phyloP scores from a whole-genome alignment of 345 rosid genomes.

The Pistacia integerrima region DNA sequence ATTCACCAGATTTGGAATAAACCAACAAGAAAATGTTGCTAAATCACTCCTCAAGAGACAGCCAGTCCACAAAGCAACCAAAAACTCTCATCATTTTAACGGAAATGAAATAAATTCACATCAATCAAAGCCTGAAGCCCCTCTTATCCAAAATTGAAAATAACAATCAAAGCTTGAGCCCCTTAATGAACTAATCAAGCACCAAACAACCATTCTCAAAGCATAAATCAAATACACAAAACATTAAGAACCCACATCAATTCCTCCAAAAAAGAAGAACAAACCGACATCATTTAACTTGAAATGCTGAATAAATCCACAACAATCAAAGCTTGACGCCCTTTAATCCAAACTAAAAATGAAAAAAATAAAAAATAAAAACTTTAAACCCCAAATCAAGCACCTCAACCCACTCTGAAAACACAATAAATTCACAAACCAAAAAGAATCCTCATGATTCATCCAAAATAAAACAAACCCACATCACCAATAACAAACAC shows the following conservation, averaged over 20 bases:
- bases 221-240: too few relatives aligned
- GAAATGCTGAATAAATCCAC: constrained; percentile 9
- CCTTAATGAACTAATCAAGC: too few relatives aligned
- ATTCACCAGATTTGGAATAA: not conserved
- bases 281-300: constrained; percentile 1
- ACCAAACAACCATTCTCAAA: too few relatives aligned
- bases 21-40: not conserved
- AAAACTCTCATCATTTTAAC: constrained; percentile 1
- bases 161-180: too few relatives aligned
- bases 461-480: constrained; percentile 7
- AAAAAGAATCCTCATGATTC: not conserved
- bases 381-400: not conserved
- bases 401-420: not conserved
- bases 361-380: not conserved
- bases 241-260: too few relatives aligned
- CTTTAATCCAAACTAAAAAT: not conserved
- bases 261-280: not conserved
- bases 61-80: not conserved
- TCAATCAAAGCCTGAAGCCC: not conserved
- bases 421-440: not conserved
- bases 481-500: not conserved
- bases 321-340: not conserved
- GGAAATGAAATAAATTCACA: constrained; percentile 8
- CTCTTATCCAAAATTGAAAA: not conserved
- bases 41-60: constrained; percentile 17